Conservation (phyloP, 768 basidiomycete species). For the Daedaleopsis sinensis region DNA sequence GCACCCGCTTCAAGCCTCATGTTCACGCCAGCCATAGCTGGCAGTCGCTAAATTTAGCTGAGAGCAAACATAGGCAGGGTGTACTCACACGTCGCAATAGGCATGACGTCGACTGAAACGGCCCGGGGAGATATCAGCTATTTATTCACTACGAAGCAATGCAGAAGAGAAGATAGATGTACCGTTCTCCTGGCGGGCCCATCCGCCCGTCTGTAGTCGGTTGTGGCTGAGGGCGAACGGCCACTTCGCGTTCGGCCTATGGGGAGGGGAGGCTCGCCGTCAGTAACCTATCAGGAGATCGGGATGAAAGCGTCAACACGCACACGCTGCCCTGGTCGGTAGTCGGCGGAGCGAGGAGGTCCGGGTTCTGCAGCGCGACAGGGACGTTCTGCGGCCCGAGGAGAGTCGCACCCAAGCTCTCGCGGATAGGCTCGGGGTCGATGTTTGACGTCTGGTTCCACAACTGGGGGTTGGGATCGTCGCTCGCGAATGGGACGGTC, state of each 20-base stretch:
- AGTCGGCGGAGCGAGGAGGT: conserved; percentile 59
- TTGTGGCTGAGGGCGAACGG: conserved; percentile 63
- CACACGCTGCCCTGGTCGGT: conserved; percentile 61
- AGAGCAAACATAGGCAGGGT: background rate
- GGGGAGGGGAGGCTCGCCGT: background rate
- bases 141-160: conserved; percentile 2
- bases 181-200: conserved; percentile 67
- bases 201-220: conserved; percentile 61
- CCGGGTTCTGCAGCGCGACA: conserved; percentile 58
- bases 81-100: conserved; percentile 38
- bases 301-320: conserved; percentile 10
- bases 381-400: conserved; percentile 61
- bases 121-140: too few species aligned
- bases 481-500: conserved; percentile 28
- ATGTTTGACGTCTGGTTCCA: conserved; percentile 24
- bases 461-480: conserved; percentile 29
- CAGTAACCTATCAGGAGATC: background rate
- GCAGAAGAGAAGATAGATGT: conserved; percentile 17
- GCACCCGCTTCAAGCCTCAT: conserved; percentile 41
- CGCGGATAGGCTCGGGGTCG: conserved; percentile 48
- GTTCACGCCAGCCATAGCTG: conserved; percentile 36
- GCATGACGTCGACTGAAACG: conserved; percentile 39
- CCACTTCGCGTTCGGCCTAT: conserved; percentile 59
- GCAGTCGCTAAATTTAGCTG: conserved; percentile 1
- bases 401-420: conserved; percentile 45